Evolutionary conservation across 345 rosid genomes (phyloP).

Genomic region (Raphanus raphanistrum): DNA sequence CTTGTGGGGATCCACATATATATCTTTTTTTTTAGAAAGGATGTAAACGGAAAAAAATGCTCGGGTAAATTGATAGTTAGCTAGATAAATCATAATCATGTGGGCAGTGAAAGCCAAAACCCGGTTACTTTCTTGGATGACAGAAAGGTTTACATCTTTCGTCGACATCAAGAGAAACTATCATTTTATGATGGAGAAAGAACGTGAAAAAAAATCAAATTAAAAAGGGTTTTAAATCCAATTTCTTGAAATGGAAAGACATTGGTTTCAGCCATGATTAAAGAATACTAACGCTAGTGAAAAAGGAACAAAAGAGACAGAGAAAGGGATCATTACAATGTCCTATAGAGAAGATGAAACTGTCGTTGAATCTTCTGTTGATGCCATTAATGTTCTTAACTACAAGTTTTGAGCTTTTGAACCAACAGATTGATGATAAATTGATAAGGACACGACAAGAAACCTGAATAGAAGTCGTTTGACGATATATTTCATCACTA

Average conservation of each 20-base stretch:
- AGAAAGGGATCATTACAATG: slow-evolving; percentile 25
- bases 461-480: slow-evolving; percentile 6
- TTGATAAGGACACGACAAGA: slow-evolving; percentile 11
- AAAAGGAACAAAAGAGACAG: slow-evolving; percentile 30
- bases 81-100: slow-evolving; percentile 28
- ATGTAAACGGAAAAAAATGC: not conserved
- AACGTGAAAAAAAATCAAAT: slow-evolving; percentile 17
- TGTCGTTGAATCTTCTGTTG: slow-evolving; percentile 33
- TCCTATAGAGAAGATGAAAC: slow-evolving; percentile 33
- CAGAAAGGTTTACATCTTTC: slow-evolving; percentile 32
- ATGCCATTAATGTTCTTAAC: slow-evolving; percentile 30
- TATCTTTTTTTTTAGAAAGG: slow-evolving; percentile 4
- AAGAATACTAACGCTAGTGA: slow-evolving; percentile 31
- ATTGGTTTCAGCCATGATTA: slow-evolving; percentile 36
- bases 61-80: not conserved
- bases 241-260: slow-evolving; percentile 38
- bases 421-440: slow-evolving; percentile 10
- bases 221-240: not conserved
- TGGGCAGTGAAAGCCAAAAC: slow-evolving; percentile 24
- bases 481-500: not conserved
- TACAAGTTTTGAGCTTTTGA: slow-evolving; percentile 22
- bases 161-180: slow-evolving; percentile 32
- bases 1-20: slow-evolving; percentile 32
- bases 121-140: slow-evolving; percentile 27
- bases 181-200: slow-evolving; percentile 32